A percentile compares a stretch with the other conserved stretches of the same genome.
Evolutionary conservation across 331 rosid species (phyloP).

Genomic region (Cydonia oblonga): DNA sequence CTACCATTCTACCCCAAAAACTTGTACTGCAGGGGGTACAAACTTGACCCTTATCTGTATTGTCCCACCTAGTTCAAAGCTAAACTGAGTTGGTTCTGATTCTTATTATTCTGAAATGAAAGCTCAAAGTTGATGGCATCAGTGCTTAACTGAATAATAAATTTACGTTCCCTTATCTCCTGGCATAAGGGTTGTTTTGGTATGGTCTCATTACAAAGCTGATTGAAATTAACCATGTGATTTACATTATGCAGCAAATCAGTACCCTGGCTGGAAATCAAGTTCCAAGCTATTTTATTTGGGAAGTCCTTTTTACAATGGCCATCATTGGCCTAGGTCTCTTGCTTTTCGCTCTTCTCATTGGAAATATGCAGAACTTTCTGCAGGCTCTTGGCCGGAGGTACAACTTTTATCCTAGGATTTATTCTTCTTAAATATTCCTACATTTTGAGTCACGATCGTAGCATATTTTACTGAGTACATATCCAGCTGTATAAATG

Average conservation of each 20-base stretch:
- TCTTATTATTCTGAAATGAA: background rate
- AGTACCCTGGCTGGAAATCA: conserved; percentile 82
- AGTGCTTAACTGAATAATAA: background rate
- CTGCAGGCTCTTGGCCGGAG: conserved; percentile 80
- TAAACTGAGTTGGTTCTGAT: background rate
- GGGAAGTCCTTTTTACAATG: conserved; percentile 81
- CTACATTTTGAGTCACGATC: background rate
- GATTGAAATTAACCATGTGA: background rate
- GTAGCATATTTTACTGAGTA: background rate
- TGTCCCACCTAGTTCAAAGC: background rate
- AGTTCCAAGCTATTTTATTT: conserved; percentile 52
- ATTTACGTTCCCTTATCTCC: background rate
- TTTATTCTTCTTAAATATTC: background rate
- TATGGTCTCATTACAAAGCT: background rate
- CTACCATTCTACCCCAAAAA: background rate
- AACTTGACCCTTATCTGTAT: background rate
- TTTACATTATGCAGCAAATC: conserved; percentile 58
- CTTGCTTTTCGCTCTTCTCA: conserved; percentile 66
- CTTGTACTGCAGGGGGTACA: background rate
- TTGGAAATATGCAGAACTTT: conserved; percentile 83
- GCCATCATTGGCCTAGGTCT: conserved; percentile 63
- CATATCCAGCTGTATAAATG: background rate
- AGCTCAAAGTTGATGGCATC: background rate
- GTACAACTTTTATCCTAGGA: conserved; percentile 18
- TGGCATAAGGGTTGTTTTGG: background rate